Percentiles rank a stretch among this genome's conserved stretches.
phyloP scores from a whole-genome alignment of 2,329 filamentous ascomycete species.

The Venturia carpophila region DNA sequence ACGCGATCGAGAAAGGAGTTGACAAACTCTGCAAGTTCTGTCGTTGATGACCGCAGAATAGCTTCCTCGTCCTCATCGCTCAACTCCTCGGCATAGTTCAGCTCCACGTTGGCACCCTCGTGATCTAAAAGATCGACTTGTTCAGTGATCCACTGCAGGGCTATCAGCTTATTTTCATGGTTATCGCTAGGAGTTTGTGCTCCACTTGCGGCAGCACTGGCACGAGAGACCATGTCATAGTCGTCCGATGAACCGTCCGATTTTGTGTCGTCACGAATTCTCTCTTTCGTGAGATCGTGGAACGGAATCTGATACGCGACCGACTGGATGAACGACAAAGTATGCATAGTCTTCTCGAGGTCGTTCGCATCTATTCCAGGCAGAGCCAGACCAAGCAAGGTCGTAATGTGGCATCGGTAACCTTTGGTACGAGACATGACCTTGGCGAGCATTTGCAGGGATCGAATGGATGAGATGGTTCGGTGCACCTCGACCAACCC shows the following conservation, averaged over 20 bases:
- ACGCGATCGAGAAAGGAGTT: conserved; percentile 86
- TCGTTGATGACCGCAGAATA: conserved; percentile 88
- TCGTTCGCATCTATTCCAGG: conserved; percentile 98
- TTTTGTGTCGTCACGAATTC: conserved; percentile 21
- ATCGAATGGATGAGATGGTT: conserved; percentile 86
- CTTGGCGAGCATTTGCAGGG: conserved; percentile 84
- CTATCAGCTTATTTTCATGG: conserved; percentile 46
- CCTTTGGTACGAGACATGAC: conserved; percentile 89
- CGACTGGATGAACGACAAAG: conserved; percentile 88
- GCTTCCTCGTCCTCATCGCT: conserved; percentile 78
- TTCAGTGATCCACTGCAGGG: conserved; percentile 86
- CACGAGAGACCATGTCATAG: conserved; percentile 16
- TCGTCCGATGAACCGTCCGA: conserved; percentile 20
- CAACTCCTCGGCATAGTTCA: conserved; percentile 77
- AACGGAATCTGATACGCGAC: conserved; percentile 96
- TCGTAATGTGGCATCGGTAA: conserved; percentile 94
- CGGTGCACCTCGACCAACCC: conserved; percentile 95
- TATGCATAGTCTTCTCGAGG: conserved; percentile 90
- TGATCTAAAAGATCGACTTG: conserved; percentile 92
- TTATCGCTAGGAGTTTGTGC: conserved; percentile 29
- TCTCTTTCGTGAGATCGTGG: conserved; percentile 63
- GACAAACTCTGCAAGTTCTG: conserved; percentile 87
- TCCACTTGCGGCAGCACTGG: conserved; percentile 15
- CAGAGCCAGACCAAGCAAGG: conserved; percentile 80
- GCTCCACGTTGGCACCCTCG: conserved; percentile 73